Conservation (phyloP, 73 alveolate species). For the Stentor roeselii region DNA sequence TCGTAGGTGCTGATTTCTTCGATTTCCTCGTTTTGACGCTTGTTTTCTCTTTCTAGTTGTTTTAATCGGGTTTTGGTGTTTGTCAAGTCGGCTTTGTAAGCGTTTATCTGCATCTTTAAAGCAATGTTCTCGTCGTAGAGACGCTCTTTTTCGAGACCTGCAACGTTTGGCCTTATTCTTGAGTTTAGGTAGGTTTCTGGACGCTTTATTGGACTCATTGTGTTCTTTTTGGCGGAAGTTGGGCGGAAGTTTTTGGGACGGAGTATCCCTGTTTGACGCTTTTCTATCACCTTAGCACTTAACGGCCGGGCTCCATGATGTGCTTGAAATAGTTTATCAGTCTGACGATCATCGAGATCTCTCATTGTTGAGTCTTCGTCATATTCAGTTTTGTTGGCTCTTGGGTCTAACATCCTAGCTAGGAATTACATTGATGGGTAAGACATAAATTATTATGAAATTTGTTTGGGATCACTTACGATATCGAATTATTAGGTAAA, state of each 20-base stretch:
- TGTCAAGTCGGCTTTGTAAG: not conserved
- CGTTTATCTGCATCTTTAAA: not conserved
- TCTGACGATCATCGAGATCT: not conserved
- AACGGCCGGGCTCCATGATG: constrained; percentile 21
- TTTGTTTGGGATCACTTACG: no score
- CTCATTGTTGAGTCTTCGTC: not conserved
- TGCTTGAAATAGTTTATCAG: no score
- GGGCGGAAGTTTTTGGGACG: not conserved
- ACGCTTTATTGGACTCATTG: not conserved
- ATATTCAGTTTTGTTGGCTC: not conserved
- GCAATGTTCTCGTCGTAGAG: not conserved
- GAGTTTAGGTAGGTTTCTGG: not conserved
- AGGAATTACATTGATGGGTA: not conserved
- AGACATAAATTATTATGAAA: not conserved
- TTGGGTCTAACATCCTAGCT: not conserved
- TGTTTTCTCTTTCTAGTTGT: not conserved
- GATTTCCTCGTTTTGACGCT: not conserved
- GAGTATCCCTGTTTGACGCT: not conserved
- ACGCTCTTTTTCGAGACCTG: not conserved
- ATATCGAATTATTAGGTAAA: no score
- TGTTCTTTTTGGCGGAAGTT: not conserved
- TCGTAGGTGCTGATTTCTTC: not conserved
- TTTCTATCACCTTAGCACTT: not conserved
- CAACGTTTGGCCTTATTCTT: not conserved
- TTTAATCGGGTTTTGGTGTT: not conserved